Evolutionary conservation across 2,329 filamentous ascomycete genomes (phyloP), one percentile per base, ranked within the genome.

Genomic region (Blumeria hordei): DNA sequence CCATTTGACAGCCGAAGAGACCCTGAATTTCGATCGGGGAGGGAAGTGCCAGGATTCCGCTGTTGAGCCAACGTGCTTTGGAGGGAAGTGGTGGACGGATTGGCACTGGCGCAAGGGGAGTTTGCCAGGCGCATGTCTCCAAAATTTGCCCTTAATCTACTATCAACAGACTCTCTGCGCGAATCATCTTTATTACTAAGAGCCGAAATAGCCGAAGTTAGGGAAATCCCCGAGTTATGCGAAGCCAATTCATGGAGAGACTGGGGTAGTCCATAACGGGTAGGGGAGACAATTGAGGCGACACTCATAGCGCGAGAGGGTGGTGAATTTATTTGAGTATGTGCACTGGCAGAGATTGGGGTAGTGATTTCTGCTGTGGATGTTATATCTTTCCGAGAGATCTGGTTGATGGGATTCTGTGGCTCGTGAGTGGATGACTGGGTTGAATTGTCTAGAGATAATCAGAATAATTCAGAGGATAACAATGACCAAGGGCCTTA

Each of bases 131-230:
- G 74, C 67, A 88, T 74, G 49, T 85, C 80, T 56, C 73, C 76
- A 66, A 88, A 80, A 47, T 75, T 76, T 59, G 80, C 77, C 62
- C 85, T 85, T 65, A 88, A 81, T 58, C 83, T 76, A 66, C 83
- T 87, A 66, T 88, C 84, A 4, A 88, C 81, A 62, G 84, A 88
- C 68, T 86, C 85, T 54, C 85, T 77, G 56, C 83, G 75, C 51
- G 80, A 78, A 67, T 65, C 39, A 64, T 68, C 53, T 63, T 69
- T 50, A 12, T 69, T 53, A n/a, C 16, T 10, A 10, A 35, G 34
- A 3, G 37, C 33, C 8, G 50, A 53, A 12, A 53, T 1, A 14
- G n/a, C 34, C 9, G 50, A 53, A 37, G 11, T 53, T 12, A 18
- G 16, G 14, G 53, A 54, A 16, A 21, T 43, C 14, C 36, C 65